phyloP scores from a whole-genome alignment of 1,284 basidiomycete species.

The Rhodotorula sp. region DNA sequence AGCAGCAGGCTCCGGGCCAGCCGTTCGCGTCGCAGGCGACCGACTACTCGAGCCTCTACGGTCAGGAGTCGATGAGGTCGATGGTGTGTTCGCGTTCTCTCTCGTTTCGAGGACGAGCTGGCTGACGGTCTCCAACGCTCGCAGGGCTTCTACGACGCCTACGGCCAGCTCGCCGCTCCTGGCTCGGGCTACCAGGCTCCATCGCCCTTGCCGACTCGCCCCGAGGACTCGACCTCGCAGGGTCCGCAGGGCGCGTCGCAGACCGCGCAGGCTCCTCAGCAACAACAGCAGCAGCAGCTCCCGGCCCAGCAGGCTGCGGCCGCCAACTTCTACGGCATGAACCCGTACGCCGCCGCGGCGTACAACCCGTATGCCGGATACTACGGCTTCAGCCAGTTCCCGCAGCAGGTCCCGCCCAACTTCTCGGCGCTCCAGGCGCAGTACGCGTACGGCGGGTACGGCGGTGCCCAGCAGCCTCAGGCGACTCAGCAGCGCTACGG shows the following conservation, averaged over 20 bases:
- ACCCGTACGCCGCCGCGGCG: slow-evolving; percentile 19
- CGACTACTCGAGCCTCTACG: slow-evolving; percentile 40
- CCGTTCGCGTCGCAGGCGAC: slow-evolving; percentile 32
- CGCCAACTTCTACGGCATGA: slow-evolving; percentile 13
- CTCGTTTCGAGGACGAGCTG: too few relatives aligned
- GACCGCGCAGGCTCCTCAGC: slow-evolving; percentile 18
- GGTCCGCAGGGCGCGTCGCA: slow-evolving; percentile 15
- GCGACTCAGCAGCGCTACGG: not conserved
- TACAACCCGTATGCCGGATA: slow-evolving; percentile 34
- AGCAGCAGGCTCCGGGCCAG: slow-evolving; percentile 31
- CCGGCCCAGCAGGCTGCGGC: slow-evolving; percentile 19
- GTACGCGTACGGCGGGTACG: slow-evolving; percentile 26
- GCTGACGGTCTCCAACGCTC: not conserved
- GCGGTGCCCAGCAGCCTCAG: slow-evolving; percentile 3
- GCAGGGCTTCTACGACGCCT: slow-evolving; percentile 37
- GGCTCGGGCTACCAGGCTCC: slow-evolving; percentile 32
- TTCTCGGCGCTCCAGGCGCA: slow-evolving; percentile 29
- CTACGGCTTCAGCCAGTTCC: slow-evolving; percentile 30
- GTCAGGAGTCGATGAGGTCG: slow-evolving; percentile 25
- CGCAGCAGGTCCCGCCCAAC: slow-evolving; percentile 40
- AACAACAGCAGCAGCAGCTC: slow-evolving; percentile 27
- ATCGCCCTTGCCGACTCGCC: slow-evolving; percentile 28
- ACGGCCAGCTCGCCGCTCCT: slow-evolving; percentile 27
- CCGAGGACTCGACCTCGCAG: slow-evolving; percentile 23
- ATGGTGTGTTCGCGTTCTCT: not conserved